Percentiles rank a stretch among this genome's conserved stretches.
These are phyloP conservation scores for Elsinoe perseae DNA, from an alignment of 2,329 filamentous ascomycete genomes.

Conservation along the genomic window DNA sequence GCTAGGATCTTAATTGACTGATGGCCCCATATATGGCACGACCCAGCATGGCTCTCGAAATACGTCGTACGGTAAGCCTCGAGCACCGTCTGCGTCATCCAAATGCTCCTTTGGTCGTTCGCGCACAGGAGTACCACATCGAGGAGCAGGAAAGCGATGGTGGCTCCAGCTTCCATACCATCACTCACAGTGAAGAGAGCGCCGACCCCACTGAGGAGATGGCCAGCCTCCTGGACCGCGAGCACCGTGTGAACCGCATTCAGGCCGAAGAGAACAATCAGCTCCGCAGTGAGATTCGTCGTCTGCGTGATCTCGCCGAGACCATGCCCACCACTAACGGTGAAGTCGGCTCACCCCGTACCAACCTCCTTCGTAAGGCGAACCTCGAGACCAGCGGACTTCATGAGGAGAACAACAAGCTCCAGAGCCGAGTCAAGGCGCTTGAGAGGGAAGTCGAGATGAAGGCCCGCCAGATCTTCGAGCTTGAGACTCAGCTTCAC, in stretches of 20 bases:
- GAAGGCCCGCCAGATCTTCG: conserved; percentile 9
- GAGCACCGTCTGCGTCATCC: conserved; percentile 5
- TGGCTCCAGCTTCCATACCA: conserved; percentile 6
- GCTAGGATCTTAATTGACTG: neutral
- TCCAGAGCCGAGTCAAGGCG: neutral
- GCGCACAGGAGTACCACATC: conserved; percentile 7
- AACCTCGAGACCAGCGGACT: neutral
- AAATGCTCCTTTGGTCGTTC: neutral
- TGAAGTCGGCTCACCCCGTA: neutral
- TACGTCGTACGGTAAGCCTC: neutral
- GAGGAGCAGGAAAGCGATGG: neutral
- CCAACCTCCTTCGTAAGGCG: neutral
- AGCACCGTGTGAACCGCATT: conserved; percentile 15
- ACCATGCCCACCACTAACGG: neutral
- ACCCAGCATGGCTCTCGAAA: neutral
- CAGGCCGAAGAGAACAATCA: neutral
- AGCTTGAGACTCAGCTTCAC: conserved; percentile 11
- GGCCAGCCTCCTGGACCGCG: conserved; percentile 6
- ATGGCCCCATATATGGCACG: no score
- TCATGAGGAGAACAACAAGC: neutral
- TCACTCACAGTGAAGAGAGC: conserved; percentile 4
- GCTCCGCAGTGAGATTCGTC: neutral
- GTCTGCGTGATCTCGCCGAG: conserved; percentile 1
- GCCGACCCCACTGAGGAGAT: conserved; percentile 3
- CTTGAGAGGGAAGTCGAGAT: neutral